Evolutionary conservation across 2,329 filamentous ascomycete species (phyloP).

Genomic region (Nemania sp.): DNA sequence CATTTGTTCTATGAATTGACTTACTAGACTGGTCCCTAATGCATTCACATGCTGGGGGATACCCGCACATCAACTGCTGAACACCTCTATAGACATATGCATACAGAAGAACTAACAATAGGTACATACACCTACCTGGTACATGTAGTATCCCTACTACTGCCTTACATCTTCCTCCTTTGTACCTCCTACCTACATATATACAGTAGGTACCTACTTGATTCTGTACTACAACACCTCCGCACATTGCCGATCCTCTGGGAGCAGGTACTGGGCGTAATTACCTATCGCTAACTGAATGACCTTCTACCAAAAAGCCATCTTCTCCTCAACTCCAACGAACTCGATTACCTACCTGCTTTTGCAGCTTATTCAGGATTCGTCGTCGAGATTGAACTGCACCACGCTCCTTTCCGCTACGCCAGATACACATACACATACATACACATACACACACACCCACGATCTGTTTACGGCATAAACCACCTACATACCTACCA

Average conservation of each 20-base stretch:
- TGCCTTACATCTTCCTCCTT: too few relatives aligned
- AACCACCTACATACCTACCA: too few relatives aligned
- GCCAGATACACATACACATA: not conserved
- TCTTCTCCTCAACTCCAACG: constrained; percentile 28
- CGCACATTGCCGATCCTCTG: constrained; percentile 31
- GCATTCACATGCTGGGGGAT: too few relatives aligned
- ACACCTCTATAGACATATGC: too few relatives aligned
- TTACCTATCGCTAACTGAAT: constrained; percentile 16
- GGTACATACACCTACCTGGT: not conserved
- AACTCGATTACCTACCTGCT: not conserved
- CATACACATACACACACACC: too few relatives aligned
- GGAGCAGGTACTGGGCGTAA: too few relatives aligned
- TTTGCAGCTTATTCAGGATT: not conserved
- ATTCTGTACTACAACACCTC: constrained; percentile 11
- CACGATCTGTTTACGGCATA: not conserved
- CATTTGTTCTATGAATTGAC: not conserved
- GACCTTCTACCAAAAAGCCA: not conserved
- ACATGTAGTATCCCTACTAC: not conserved
- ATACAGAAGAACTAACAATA: not conserved
- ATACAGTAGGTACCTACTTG: not conserved
- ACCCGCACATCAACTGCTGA: not conserved
- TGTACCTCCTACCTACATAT: not conserved
- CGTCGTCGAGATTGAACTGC: not conserved
- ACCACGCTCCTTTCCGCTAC: not conserved
- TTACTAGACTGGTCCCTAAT: not conserved